phyloP scores from a whole-genome alignment of 306 rosid species.

The Inga oerstediana region DNA sequence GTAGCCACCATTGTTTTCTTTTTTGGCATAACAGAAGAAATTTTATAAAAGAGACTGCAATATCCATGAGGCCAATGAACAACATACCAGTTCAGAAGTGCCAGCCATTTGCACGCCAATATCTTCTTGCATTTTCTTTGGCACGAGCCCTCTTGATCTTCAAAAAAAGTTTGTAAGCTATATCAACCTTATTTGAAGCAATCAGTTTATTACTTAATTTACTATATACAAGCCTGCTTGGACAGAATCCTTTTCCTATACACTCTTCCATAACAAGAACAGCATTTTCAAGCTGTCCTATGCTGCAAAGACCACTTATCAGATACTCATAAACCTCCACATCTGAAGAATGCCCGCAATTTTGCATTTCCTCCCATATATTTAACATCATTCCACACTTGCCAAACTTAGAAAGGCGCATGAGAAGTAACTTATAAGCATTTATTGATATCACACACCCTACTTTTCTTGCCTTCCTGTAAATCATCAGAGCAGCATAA shows the following conservation, averaged over 20 bases:
- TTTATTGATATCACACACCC: conserved; percentile 65
- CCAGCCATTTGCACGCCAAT: conserved; percentile 90
- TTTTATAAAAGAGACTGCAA: background rate
- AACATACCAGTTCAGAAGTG: conserved; percentile 60
- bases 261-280: conserved; percentile 93
- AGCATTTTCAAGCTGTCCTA: conserved; percentile 86
- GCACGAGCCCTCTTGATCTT: conserved; percentile 74
- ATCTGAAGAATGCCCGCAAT: conserved; percentile 71
- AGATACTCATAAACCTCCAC: conserved; percentile 75
- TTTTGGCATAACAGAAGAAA: background rate
- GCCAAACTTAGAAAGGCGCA: conserved; percentile 81
- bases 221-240: conserved; percentile 75
- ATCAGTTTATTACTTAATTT: conserved; percentile 68
- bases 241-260: conserved; percentile 71
- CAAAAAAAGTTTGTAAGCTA: conserved; percentile 69
- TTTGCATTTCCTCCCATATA: conserved; percentile 90
- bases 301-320: conserved; percentile 73
- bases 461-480: conserved; percentile 66
- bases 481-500: conserved; percentile 75
- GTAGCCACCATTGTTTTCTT: background rate
- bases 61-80: conserved; percentile 5
- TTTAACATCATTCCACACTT: conserved; percentile 77
- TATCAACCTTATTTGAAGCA: conserved; percentile 60
- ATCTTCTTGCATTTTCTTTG: conserved; percentile 57
- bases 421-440: conserved; percentile 78